Percentiles rank a stretch among this genome's conserved stretches.
Conservation (phyloP, 441 rosid genomes). For the Erysimum cheiri region DNA sequence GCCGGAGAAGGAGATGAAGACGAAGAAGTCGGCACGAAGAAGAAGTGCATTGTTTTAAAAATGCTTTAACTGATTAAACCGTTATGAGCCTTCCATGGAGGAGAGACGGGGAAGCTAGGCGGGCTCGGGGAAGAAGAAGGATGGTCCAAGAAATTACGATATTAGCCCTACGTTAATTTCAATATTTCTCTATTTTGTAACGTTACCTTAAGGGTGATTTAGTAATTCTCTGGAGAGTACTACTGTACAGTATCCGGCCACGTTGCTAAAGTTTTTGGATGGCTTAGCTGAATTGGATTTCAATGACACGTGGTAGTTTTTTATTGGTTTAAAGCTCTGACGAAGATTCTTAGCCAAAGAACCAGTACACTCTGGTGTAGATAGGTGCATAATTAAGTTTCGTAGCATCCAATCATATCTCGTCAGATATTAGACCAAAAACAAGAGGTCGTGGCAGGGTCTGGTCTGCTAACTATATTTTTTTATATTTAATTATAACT, state of each 20-base stretch:
- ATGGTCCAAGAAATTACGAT: conserved; percentile 15
- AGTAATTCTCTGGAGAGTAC: conserved; percentile 26
- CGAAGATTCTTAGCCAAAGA: conserved; percentile 39
- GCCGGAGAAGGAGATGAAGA: conserved; percentile 55
- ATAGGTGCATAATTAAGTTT: conserved; percentile 25
- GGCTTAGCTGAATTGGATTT: conserved; percentile 50
- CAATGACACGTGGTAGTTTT: conserved; percentile 43
- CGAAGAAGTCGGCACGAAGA: conserved; percentile 53
- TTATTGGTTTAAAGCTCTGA: conserved; percentile 39
- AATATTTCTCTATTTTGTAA: neutral
- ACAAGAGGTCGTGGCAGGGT: conserved; percentile 14
- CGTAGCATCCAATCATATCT: conserved; percentile 29
- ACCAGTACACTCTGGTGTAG: conserved; percentile 15
- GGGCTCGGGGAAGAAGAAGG: conserved; percentile 39
- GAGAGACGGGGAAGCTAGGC: conserved; percentile 43
- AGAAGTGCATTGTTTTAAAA: conserved; percentile 53
- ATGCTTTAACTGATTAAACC: conserved; percentile 53
- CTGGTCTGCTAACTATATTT: neutral
- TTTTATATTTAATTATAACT: neutral
- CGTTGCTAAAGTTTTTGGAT: conserved; percentile 47
- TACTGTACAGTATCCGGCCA: conserved; percentile 54
- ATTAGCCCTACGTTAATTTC: conserved; percentile 9
- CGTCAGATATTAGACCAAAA: neutral
- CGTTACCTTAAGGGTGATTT: conserved; percentile 36
- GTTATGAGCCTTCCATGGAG: conserved; percentile 50